Evolutionary conservation across 2,329 filamentous ascomycete genomes (phyloP).

Genomic region (Balansia obtecta): DNA sequence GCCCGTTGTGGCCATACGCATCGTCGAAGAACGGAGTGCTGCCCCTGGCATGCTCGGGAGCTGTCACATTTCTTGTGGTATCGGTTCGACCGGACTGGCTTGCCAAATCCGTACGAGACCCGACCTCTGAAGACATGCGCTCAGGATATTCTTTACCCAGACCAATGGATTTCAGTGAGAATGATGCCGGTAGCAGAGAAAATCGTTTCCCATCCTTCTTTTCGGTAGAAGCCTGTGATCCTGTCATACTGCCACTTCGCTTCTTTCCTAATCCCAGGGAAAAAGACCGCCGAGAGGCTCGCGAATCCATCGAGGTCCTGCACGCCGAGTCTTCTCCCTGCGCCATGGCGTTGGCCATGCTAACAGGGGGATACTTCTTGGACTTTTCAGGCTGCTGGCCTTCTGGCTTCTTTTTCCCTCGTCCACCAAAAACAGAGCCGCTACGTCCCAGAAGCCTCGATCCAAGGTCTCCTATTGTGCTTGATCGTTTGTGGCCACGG

Average conservation of each 20-base stretch:
- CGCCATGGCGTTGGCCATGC: slow-evolving; percentile 66
- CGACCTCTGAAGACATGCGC: slow-evolving; percentile 28
- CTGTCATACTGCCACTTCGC: slow-evolving; percentile 51
- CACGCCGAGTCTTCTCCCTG: slow-evolving; percentile 37
- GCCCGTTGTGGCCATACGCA: slow-evolving; percentile 24
- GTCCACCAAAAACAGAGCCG: slow-evolving; percentile 66
- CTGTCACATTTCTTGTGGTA: slow-evolving; percentile 20
- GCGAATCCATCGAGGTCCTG: slow-evolving; percentile 59
- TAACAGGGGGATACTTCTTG: slow-evolving; percentile 76
- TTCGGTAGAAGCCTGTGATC: slow-evolving; percentile 44
- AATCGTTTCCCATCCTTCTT: slow-evolving; percentile 52
- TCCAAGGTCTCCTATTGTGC: slow-evolving; percentile 68
- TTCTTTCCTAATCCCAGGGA: slow-evolving; percentile 59
- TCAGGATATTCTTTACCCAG: slow-evolving; percentile 37
- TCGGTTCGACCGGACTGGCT: slow-evolving; percentile 32
- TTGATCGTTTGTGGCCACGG: slow-evolving; percentile 55
- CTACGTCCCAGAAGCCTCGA: slow-evolving; percentile 77
- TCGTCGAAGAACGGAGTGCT: slow-evolving; percentile 28
- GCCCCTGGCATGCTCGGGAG: slow-evolving; percentile 22
- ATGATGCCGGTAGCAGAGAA: slow-evolving; percentile 53
- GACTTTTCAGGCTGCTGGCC: slow-evolving; percentile 41
- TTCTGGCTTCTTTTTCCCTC: slow-evolving; percentile 38
- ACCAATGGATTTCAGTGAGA: slow-evolving; percentile 53
- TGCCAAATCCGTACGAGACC: slow-evolving; percentile 40
- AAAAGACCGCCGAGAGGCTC: slow-evolving; percentile 54